phyloP scores from a whole-genome alignment of 31 red algal genomes.

The Pterothamnion heteromorphum region DNA sequence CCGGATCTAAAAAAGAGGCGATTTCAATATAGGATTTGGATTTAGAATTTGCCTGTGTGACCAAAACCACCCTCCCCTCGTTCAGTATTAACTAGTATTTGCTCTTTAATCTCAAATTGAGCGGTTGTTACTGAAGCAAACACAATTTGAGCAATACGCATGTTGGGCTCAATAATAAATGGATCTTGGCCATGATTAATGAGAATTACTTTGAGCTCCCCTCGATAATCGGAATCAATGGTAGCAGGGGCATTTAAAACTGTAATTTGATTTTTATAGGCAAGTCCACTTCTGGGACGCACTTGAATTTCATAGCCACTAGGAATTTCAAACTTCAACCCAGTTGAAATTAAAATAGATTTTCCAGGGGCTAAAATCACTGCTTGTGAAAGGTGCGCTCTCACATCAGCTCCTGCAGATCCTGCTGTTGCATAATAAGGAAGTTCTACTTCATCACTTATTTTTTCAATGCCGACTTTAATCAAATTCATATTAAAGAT shows the following conservation, averaged over 20 bases:
- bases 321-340: conserved; percentile 12
- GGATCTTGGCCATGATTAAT: conserved; percentile 20
- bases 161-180: not conserved
- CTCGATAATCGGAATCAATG: conserved; percentile 45
- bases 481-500: too few relatives aligned
- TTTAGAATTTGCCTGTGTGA: too few relatives aligned
- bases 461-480: too few relatives aligned
- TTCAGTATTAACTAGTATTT: not conserved
- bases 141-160: conserved; percentile 34
- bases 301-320: not conserved
- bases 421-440: not conserved
- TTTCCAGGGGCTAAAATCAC: conserved; percentile 17
- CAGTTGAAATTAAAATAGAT: not conserved
- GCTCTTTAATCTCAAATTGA: not conserved
- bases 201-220: conserved; percentile 40
- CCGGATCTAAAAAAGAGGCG: too few relatives aligned
- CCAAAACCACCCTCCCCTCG: too few relatives aligned
- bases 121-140: not conserved
- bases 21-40: too few relatives aligned
- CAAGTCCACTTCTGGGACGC: conserved; percentile 20
- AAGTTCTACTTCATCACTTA: not conserved
- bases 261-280: conserved; percentile 10
- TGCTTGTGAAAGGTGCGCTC: not conserved
- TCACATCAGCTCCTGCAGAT: not conserved
- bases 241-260: conserved; percentile 31